Evolutionary conservation across 306 rosid genomes (phyloP).

Genomic region (Prunus mira): DNA sequence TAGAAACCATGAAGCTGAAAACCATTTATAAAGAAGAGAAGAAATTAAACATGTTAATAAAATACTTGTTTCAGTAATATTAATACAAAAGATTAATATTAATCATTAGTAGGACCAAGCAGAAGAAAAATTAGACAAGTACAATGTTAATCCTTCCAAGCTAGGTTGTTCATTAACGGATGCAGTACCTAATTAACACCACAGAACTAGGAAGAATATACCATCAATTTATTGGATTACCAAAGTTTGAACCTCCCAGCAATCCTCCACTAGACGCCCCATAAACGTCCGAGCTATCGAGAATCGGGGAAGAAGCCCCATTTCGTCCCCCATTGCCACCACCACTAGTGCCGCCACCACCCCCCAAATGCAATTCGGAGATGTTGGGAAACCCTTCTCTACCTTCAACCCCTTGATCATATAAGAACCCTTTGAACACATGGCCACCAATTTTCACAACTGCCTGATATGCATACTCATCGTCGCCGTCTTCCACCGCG

Average conservation of each 20-base stretch:
- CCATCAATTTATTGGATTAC: conserved; percentile 69
- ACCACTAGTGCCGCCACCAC: conserved; percentile 21
- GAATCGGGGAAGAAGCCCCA: conserved; percentile 60
- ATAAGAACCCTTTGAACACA: conserved; percentile 80
- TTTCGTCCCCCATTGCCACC: conserved; percentile 37
- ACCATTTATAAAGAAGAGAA: not conserved
- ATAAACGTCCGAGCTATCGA: conserved; percentile 71
- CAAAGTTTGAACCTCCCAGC: conserved; percentile 71
- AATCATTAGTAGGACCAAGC: not conserved
- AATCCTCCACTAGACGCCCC: conserved; percentile 49
- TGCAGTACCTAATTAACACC: not conserved
- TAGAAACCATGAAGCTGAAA: not conserved
- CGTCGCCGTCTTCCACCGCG: conserved; percentile 77
- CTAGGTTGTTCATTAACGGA: not conserved
- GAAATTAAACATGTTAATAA: conserved; percentile 23
- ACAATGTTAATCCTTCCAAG: conserved; percentile 15
- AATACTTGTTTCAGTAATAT: conserved; percentile 28
- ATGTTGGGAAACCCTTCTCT: conserved; percentile 63
- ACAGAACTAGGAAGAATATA: conserved; percentile 12
- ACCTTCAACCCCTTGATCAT: conserved; percentile 72
- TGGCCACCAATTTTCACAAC: conserved; percentile 84
- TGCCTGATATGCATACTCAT: conserved; percentile 82
- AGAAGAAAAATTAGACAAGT: conserved; percentile 28
- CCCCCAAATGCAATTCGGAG: conserved; percentile 77
- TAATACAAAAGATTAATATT: conserved; percentile 10